A percentile compares a stretch with the other conserved stretches of the same genome.
Evolutionary conservation across 306 rosid genomes (phyloP).

Genomic region (Vigna unguiculata): DNA sequence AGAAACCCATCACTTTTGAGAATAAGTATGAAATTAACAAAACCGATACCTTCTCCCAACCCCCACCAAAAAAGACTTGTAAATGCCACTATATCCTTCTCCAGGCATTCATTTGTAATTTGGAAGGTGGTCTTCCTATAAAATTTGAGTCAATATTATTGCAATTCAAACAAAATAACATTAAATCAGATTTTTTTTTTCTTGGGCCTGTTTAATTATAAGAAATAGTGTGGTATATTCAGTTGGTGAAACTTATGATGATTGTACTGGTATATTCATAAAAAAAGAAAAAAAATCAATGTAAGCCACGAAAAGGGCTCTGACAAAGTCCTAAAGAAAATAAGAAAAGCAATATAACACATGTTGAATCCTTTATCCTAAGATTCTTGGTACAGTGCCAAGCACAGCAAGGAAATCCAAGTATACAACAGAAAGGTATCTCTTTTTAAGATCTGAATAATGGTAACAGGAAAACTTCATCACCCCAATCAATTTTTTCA

Average conservation of each 20-base stretch:
- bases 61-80: no score
- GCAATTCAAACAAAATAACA: not conserved
- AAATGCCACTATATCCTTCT: no score
- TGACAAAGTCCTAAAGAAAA: constrained; percentile 11
- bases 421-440: constrained; percentile 38
- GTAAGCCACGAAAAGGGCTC: not conserved
- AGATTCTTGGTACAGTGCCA: constrained; percentile 11
- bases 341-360: constrained; percentile 39
- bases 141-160: no score
- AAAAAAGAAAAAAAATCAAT: not conserved
- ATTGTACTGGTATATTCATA: not conserved
- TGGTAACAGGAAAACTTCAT: constrained; percentile 29
- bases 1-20: no score
- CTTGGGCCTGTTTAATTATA: not conserved
- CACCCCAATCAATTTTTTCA: constrained; percentile 36
- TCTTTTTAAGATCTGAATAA: constrained; percentile 20
- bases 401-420: constrained; percentile 38
- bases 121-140: no score
- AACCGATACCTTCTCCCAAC: no score
- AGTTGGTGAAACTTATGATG: not conserved
- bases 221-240: not conserved
- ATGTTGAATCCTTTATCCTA: constrained; percentile 14
- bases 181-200: no score
- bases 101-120: no score
- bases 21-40: no score